Base-by-base conservation (phyloP, 179 eudicot species). In the Beta corolliflora region DNA sequence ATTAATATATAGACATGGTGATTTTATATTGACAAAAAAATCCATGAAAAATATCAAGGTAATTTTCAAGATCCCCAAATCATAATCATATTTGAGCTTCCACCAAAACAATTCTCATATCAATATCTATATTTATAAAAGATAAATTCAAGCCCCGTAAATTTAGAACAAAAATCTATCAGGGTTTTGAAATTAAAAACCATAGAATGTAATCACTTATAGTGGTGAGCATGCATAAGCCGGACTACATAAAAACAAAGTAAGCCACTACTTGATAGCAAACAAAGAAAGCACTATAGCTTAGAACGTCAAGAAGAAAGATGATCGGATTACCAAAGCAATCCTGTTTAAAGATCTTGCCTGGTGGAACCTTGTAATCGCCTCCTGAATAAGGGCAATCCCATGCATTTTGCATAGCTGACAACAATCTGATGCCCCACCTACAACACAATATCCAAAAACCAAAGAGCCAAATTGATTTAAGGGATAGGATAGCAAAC, bases 401-500 rank as follows among this genome's bases (percentile, higher is more conserved):
- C 98, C 98, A 96, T 94, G 84, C 99, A 96, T 83, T 91, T 83
- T 72, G 99, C 94, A 87, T 91, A 96, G 81, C 93, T 87, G 48
- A 93, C 92, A 78, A 96, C 94, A 73, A 96, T 91, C 82, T 96
- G 99, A 85, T 96, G 99, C 23, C 99, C 99, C 48, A 96, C 99
- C 99, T 96, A 86, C 52, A 64, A 67, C 72, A 63, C 10, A 75
- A 5, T 25, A 25, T 25, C 23, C 29, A 74, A 55, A 0, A 74
- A 31, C 15, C 65, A 61, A 77, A 63, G 45, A 29, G 50, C 45
- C n/a, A 58, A 0, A 46, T 46, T 46, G 8, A 46, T 18, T 45
- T n/a, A 67, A 70, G 54, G 1, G 7, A 71, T 71, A 18, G 15
- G 25, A 45, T 11, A 48, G n/a, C 55, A 71, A 71, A 5, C 74